Percentiles rank a stretch among this genome's conserved stretches.
These are phyloP conservation scores for Dactylellina cionopaga DNA, from an alignment of 2,329 filamentous ascomycete genomes.

Conservation along the genomic window DNA sequence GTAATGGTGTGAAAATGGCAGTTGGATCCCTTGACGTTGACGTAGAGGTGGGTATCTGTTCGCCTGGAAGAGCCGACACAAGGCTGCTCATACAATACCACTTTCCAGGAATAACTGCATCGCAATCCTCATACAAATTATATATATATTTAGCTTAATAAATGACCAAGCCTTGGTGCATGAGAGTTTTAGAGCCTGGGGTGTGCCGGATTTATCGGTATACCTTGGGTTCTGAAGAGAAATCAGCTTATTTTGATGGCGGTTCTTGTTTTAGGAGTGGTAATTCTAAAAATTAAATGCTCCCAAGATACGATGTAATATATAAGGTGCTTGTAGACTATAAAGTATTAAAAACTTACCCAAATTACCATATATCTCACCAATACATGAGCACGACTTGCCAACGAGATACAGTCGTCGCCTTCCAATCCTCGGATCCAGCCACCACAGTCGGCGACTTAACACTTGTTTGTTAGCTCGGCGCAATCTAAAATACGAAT, in stretches of 20 bases:
- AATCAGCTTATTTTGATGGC: not conserved
- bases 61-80: not conserved
- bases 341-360: not conserved
- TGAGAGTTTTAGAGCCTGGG: no score
- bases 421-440: not conserved
- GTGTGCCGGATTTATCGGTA: not conserved
- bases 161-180: no score
- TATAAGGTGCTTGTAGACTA: not conserved
- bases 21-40: not conserved
- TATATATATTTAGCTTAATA: not conserved
- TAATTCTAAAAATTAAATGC: not conserved
- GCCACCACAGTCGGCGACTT: conserved; percentile 9
- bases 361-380: conserved; percentile 1
- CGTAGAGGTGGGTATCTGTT: not conserved
- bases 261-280: not conserved
- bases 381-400: not conserved
- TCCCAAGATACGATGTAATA: not conserved
- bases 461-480: not conserved
- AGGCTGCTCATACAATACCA: conserved; percentile 13
- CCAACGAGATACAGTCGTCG: conserved; percentile 8
- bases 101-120: conserved; percentile 1
- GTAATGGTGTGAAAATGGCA: not conserved
- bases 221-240: conserved; percentile 3
- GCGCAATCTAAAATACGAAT: not conserved
- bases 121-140: not conserved